Evolutionary conservation across 768 basidiomycete genomes (phyloP), one percentile per base, ranked within the genome.

Genomic region (Paxillus rubicundulus): DNA sequence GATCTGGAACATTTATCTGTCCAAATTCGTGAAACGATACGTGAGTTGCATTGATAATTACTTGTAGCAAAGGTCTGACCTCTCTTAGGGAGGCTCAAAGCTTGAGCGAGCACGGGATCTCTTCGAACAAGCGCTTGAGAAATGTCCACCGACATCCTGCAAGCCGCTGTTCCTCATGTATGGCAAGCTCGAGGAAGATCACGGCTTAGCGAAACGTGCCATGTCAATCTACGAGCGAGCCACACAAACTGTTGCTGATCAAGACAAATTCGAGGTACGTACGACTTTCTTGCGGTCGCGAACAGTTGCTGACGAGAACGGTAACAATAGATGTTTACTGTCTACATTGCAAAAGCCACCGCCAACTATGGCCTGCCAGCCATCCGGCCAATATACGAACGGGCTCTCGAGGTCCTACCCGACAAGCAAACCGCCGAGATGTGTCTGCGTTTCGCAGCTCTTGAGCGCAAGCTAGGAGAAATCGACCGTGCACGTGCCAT

Each of bases 1-100:
- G 72, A 86, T 99, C 57, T 98, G 97, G 96, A 98, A 99, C 69
- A 97, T 97, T 48, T 99, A 98, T 70, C 74, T 99, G 17, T 87
- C 92, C 40, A 98, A 98, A 71, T 99, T 99, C 68, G 82, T 95
- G 53, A 94, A 92, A 71, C 89, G 97, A 72, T 98, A 95, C 72
- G 92, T 95, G 61, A 66, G 89, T 79, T 6, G 41, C 41, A 18
- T 53, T 40, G 37, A 36, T 56, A 14, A 24, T 24, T 43, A n/a
- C 10, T 30, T 18, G 12, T 32, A 24, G 42, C 40, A 27, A 34
- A 38, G 34, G 45, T 5, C 47, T 50, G 17, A 62, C 20, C 21
- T 47, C 46, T 42, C 34, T 10, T 49, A 95, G 92, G 93, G 89
- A 30, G 97, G 97, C 5, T 79, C 86, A 39, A 99, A 98, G 71